Evolutionary conservation across 2,329 filamentous ascomycete genomes (phyloP).

Genomic region (Cordyceps farinosa): DNA sequence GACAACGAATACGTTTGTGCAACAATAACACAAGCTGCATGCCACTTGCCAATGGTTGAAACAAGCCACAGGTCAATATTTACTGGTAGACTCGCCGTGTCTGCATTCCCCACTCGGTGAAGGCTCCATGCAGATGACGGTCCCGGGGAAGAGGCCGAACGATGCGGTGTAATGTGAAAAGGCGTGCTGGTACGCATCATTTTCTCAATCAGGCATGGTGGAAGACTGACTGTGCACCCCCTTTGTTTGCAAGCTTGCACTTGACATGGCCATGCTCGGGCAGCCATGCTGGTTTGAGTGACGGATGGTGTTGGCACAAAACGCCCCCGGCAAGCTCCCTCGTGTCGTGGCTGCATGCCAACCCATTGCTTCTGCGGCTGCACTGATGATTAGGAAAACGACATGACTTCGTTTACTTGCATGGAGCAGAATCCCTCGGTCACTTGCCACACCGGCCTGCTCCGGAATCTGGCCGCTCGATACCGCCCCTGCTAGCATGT

Average conservation of each 20-base stretch:
- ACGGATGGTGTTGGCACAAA: background rate
- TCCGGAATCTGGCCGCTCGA: conserved; percentile 1
- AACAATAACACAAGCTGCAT: background rate
- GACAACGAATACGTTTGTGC: background rate
- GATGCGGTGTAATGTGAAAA: conserved; percentile 5
- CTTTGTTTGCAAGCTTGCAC: background rate
- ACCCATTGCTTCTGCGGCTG: background rate
- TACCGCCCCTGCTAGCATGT: background rate
- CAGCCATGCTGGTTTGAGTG: background rate
- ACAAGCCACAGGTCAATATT: background rate
- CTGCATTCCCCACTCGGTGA: conserved; percentile 17
- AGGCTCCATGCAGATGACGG: conserved; percentile 4
- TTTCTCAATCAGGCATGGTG: background rate
- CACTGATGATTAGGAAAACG: background rate
- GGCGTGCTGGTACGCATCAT: background rate
- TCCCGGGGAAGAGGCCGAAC: background rate
- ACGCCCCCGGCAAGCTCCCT: background rate
- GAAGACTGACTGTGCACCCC: background rate
- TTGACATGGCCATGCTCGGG: background rate
- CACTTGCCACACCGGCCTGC: background rate
- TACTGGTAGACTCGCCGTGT: background rate
- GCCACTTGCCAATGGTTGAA: background rate
- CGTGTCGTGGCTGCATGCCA: conserved; percentile 11
- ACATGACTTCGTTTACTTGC: conserved; percentile 1
- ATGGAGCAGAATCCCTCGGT: background rate